phyloP scores from a whole-genome alignment of 2,329 filamentous ascomycete genomes.

The Colletotrichum chlorophyti region DNA sequence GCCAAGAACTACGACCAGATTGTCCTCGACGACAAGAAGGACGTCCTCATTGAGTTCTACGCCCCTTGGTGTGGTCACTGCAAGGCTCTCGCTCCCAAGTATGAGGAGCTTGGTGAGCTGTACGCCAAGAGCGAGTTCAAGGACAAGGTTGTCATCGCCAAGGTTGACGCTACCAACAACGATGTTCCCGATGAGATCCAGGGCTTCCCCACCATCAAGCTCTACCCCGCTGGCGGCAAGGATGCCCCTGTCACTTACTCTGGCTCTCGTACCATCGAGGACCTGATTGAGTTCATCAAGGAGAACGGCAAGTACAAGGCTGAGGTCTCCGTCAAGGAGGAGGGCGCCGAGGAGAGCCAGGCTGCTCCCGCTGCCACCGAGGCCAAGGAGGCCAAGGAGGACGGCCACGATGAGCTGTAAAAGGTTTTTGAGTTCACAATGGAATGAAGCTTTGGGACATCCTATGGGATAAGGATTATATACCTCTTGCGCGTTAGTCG shows the following conservation, averaged over 20 bases:
- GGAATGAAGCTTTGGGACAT: constrained; percentile 26
- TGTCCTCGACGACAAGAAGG: constrained; percentile 93
- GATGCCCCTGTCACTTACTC: constrained; percentile 83
- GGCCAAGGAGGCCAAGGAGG: constrained; percentile 53
- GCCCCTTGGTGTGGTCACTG: constrained; percentile 99
- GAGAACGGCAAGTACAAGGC: constrained; percentile 93
- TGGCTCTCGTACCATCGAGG: constrained; percentile 87
- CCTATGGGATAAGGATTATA: constrained; percentile 29
- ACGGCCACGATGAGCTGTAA: constrained; percentile 79
- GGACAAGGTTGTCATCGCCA: constrained; percentile 89
- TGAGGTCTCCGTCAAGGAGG: constrained; percentile 64
- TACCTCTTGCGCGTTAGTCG: constrained; percentile 32
- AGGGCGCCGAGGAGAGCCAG: constrained; percentile 60
- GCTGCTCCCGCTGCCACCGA: constrained; percentile 60
- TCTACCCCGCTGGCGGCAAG: constrained; percentile 93
- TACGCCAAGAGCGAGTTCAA: constrained; percentile 83
- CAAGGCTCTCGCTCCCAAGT: constrained; percentile 96
- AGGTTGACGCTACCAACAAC: constrained; percentile 96
- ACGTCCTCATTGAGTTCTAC: constrained; percentile 98
- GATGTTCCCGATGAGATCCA: constrained; percentile 96
- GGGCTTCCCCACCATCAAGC: constrained; percentile 99
- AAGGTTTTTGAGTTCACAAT: constrained; percentile 34
- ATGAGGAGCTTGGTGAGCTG: constrained; percentile 84
- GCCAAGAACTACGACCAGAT: constrained; percentile 93
- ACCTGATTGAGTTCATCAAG: constrained; percentile 89